Conservation (phyloP, 225 moss, liverwort and hornwort genomes). For the Asterella californica region DNA sequence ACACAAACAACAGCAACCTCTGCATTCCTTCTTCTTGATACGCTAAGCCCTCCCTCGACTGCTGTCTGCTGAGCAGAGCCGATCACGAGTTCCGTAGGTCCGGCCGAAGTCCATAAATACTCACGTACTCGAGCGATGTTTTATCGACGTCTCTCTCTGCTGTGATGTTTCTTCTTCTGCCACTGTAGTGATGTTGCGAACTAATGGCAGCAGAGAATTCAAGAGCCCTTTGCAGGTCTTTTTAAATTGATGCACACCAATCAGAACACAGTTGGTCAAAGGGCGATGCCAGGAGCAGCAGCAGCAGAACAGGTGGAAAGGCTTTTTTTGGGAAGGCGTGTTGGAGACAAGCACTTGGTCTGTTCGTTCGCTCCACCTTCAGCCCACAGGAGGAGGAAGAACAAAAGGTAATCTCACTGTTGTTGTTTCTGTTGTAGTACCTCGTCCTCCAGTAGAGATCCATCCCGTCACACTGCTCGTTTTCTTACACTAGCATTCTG, state of each 20-base stretch:
- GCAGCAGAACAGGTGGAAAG: conserved; percentile 1
- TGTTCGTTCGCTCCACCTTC: background rate
- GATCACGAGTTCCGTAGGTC: background rate
- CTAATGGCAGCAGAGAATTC: background rate
- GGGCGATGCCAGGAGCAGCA: background rate
- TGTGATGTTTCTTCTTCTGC: background rate
- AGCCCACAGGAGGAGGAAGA: background rate
- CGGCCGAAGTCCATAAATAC: background rate
- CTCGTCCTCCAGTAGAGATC: background rate
- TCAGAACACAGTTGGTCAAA: background rate
- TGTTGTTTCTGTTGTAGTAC: background rate
- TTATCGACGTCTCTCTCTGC: background rate
- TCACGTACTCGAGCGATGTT: background rate
- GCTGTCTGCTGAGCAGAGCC: background rate
- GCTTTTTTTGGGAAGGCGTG: conserved; percentile 8
- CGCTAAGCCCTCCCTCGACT: too few relatives aligned
- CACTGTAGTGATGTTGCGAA: background rate
- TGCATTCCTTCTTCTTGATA: background rate
- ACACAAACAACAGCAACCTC: background rate
- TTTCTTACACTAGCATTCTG: background rate
- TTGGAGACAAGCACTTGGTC: background rate
- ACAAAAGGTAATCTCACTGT: background rate
- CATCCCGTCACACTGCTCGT: background rate
- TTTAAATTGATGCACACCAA: background rate
- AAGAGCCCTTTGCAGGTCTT: background rate